These are phyloP conservation scores for Tephrocybe rancida DNA, from an alignment of 768 basidiomycete genomes.

Conservation along the genomic window DNA sequence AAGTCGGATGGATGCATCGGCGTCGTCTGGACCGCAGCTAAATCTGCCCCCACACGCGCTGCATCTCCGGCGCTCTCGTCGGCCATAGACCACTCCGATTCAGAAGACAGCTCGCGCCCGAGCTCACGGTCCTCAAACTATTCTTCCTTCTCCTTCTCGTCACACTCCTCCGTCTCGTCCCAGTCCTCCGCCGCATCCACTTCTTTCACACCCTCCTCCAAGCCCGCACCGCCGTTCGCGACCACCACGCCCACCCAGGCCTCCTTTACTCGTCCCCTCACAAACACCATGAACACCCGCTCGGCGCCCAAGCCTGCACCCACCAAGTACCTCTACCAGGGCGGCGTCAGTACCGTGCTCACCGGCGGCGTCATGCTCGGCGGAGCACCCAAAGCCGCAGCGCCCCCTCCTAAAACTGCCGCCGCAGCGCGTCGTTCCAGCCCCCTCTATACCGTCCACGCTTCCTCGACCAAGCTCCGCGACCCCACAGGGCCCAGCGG, in stretches of 20 bases:
- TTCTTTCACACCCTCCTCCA: constrained; percentile 1
- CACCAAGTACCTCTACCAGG: constrained; percentile 40
- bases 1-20: constrained; percentile 26
- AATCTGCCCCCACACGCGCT: not conserved
- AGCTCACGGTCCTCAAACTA: constrained; percentile 41
- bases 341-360: constrained; percentile 44
- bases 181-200: constrained; percentile 24
- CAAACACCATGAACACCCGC: not conserved
- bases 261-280: not conserved
- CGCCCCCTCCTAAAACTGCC: not conserved
- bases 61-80: constrained; percentile 3
- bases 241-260: not conserved
- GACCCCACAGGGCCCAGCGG: not conserved
- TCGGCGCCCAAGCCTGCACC: constrained; percentile 9
- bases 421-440: too few species aligned
- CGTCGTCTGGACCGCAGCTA: constrained; percentile 26
- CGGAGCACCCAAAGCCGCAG: too few species aligned
- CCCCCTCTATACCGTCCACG: not conserved
- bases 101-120: constrained; percentile 34
- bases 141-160: constrained; percentile 30
- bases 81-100: constrained; percentile 10
- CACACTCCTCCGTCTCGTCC: constrained; percentile 33
- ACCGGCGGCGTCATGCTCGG: constrained; percentile 50
- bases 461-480: not conserved
- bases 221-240: not conserved